Evolutionary conservation across 345 rosid genomes (phyloP).

Genomic region (Raphanus sativus): DNA sequence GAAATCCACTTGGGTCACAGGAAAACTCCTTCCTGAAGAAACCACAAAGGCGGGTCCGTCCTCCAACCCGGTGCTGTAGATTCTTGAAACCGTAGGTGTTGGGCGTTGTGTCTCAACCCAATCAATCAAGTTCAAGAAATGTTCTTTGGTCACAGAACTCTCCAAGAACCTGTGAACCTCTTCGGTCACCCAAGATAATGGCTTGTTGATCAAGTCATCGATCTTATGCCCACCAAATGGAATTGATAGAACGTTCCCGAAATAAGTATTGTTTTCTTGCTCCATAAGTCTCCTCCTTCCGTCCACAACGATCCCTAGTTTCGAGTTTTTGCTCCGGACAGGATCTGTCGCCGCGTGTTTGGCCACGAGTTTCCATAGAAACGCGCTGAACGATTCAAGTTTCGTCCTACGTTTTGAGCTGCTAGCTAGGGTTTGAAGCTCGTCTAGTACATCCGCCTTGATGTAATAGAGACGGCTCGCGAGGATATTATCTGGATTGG

Average conservation of each 20-base stretch:
- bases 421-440: conserved; percentile 50
- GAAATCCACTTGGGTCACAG: conserved; percentile 46
- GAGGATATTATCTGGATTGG: conserved; percentile 29
- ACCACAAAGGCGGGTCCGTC: conserved; percentile 69
- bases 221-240: conserved; percentile 51
- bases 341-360: conserved; percentile 26
- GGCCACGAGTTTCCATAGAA: conserved; percentile 71
- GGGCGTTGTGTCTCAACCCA: conserved; percentile 78
- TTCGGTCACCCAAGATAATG: conserved; percentile 55
- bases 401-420: conserved; percentile 44
- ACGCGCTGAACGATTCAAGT: conserved; percentile 64
- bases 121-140: conserved; percentile 71
- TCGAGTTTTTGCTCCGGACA: conserved; percentile 26
- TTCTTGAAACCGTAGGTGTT: conserved; percentile 48
- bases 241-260: conserved; percentile 64
- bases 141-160: conserved; percentile 49
- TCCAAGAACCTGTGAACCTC: conserved; percentile 50
- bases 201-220: conserved; percentile 42
- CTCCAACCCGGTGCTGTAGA: conserved; percentile 42
- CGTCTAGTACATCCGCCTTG: conserved; percentile 35
- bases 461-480: conserved; percentile 63
- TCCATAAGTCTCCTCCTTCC: conserved; percentile 54
- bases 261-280: conserved; percentile 22
- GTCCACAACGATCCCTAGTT: conserved; percentile 69
- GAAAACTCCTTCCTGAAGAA: conserved; percentile 70